Conservation (phyloP, 306 rosid species). For the Neltuma alba region DNA sequence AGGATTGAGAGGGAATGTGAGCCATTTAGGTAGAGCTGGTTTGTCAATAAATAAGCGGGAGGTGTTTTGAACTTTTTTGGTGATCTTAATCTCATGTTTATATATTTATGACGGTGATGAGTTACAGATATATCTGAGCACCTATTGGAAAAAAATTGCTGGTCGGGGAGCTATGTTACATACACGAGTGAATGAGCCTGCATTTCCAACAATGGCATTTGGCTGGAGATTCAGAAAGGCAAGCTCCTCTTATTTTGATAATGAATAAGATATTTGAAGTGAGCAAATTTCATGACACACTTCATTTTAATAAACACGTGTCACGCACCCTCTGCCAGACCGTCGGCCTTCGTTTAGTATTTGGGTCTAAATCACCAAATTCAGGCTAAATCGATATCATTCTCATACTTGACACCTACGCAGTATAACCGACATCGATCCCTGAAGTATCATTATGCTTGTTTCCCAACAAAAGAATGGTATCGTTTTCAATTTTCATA, state of each 20-base stretch:
- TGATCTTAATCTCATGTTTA: not conserved
- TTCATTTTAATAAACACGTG: not conserved
- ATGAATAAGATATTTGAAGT: slow-evolving; percentile 1
- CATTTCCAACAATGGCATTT: slow-evolving; percentile 36
- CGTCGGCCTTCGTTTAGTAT: too few relatives aligned
- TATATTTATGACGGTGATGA: slow-evolving; percentile 1
- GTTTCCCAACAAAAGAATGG: too few relatives aligned
- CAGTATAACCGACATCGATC: too few relatives aligned
- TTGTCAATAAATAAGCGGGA: too few relatives aligned
- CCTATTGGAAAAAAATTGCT: slow-evolving; percentile 46
- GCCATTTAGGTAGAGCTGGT: not conserved
- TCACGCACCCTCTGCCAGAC: not conserved
- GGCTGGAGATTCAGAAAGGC: slow-evolving; percentile 45
- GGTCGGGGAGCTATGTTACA: slow-evolving; percentile 88
- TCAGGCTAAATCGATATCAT: too few relatives aligned
- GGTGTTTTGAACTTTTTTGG: too few relatives aligned
- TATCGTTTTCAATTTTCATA: too few relatives aligned
- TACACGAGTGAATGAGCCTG: slow-evolving; percentile 51
- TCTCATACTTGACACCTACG: too few relatives aligned
- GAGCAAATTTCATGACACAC: slow-evolving; percentile 34
- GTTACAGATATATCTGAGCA: slow-evolving; percentile 24
- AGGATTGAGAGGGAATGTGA: not conserved
- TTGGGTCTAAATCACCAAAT: too few relatives aligned
- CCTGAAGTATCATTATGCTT: too few relatives aligned
- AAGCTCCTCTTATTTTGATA: slow-evolving; percentile 41